Base-by-base conservation (phyloP, 495 filamentous ascomycete species). In the Penicillium riverlandense region DNA sequence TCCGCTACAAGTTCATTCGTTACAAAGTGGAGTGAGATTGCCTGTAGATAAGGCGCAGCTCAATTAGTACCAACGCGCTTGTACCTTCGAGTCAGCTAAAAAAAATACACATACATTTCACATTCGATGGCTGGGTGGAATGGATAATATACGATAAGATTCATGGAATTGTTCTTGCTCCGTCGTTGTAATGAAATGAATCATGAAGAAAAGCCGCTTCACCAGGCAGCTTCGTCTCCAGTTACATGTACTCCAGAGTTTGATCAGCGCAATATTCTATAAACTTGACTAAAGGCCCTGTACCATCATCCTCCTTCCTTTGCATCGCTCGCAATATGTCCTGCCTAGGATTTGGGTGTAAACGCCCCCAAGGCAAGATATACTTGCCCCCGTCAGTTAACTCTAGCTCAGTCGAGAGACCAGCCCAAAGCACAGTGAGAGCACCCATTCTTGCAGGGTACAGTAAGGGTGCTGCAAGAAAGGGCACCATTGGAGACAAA, bases 391-490 rank as follows among this genome's bases (percentile, higher is more conserved):
- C 55, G 33, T 66, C 52, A 33, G 50, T 43, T 6, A 50, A 35
- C 10, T 11, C 53, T 1, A 75, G 44, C 4, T 74, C 60, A 14
- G 16, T 7, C 2, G 67, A 64, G 11, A 74, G 38, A 0, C 61
- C 69, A 2, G 72, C 63, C 45, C 58, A 75, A 4, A 74, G 54
- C 45, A 61, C 48, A 2, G 66, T 74, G 29, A 70, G 61, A 1
- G 72, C 70, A 1, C 63, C 69, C 32, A 55, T 43, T 22, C 44
- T 50, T 7, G 66, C 39, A 7, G 35, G 28, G 39, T 69, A 49
- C 6, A 71, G 37, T 12, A 71, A 28, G 3, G 60, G 57, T 11
- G 31, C 29, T 7, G 38, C 32, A 1, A 58, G 4, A 61, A 54
- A 42, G 12, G 38, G 38, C 13, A 52, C 40, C 35, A 34, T 29